Percentiles rank a stretch among this genome's conserved stretches.
phyloP scores from a whole-genome alignment of 176 grass and related monocot genomes.

The Carex kokanica region DNA sequence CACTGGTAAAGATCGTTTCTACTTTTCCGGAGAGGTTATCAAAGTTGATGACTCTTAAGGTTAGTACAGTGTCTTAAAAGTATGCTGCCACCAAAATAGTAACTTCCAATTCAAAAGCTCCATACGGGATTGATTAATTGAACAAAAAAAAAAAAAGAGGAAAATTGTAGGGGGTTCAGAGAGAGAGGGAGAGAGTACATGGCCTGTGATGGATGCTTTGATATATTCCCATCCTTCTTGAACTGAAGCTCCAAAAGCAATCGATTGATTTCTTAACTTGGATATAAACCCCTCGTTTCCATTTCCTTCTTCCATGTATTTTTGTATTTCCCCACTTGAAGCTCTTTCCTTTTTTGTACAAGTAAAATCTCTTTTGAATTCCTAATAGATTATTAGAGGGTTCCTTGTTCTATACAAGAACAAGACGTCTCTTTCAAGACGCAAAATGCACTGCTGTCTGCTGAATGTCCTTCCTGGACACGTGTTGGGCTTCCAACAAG shows the following conservation, averaged over 20 bases:
- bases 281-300: background rate
- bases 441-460: background rate
- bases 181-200: slow-evolving; percentile 13
- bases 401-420: background rate
- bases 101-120: background rate
- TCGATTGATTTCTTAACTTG: slow-evolving; percentile 27
- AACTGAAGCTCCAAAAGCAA: slow-evolving; percentile 39
- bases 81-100: background rate
- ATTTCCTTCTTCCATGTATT: slow-evolving; percentile 15
- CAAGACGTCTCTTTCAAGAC: background rate
- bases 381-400: background rate
- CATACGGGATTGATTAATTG: background rate
- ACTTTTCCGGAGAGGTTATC: background rate
- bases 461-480: background rate
- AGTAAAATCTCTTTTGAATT: background rate
- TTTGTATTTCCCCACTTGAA: background rate
- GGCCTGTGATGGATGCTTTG: slow-evolving; percentile 46
- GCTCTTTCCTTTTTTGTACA: background rate
- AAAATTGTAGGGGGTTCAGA: background rate
- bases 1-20: background rate
- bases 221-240: slow-evolving; percentile 45
- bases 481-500: background rate
- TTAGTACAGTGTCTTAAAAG: background rate
- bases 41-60: background rate
- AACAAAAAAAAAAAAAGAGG: background rate